phyloP scores from a whole-genome alignment of 2,329 filamentous ascomycete genomes.

The Stagonosporopsis rhizophila region DNA sequence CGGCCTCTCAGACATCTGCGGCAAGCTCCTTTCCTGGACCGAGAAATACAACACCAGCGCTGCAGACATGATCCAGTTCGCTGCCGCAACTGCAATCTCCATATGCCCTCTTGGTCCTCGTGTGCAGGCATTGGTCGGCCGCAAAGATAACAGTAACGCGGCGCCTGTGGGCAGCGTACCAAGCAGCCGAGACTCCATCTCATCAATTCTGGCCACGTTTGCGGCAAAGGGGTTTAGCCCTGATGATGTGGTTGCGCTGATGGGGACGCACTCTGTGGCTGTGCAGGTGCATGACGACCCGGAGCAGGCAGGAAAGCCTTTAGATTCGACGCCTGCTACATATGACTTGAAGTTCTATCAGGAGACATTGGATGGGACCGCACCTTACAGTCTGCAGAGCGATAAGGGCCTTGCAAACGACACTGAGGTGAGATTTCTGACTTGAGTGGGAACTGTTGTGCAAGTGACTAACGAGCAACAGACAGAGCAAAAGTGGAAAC shows the following conservation, averaged over 20 bases:
- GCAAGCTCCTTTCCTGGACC: conserved; percentile 48
- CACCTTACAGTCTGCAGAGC: conserved; percentile 34
- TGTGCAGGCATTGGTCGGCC: conserved; percentile 30
- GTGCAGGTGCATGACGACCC: conserved; percentile 38
- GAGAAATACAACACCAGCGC: conserved; percentile 46
- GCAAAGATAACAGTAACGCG: conserved; percentile 27
- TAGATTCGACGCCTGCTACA: conserved; percentile 38
- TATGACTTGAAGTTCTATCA: conserved; percentile 42
- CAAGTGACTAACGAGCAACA: conserved; percentile 17
- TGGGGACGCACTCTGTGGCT: conserved; percentile 42
- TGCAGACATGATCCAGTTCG: conserved; percentile 42
- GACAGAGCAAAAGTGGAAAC: conserved; percentile 26
- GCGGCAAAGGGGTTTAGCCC: conserved; percentile 36
- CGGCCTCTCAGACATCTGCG: conserved; percentile 54
- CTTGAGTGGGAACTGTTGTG: rapidly evolving
- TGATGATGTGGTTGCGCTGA: conserved; percentile 42
- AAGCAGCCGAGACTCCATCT: conserved; percentile 22
- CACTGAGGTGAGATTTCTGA: conserved; percentile 17
- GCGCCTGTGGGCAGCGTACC: conserved; percentile 26
- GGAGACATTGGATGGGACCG: conserved; percentile 36
- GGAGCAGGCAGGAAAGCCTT: conserved; percentile 27
- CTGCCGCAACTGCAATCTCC: conserved; percentile 31
- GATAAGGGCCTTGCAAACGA: conserved; percentile 32
- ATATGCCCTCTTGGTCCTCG: conserved; percentile 33
- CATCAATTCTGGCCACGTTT: conserved; percentile 33